Evolutionary conservation across 2,329 filamentous ascomycete genomes (phyloP), one percentile per base, ranked within the genome.

Genomic region (Pestalotiopsis sp.): DNA sequence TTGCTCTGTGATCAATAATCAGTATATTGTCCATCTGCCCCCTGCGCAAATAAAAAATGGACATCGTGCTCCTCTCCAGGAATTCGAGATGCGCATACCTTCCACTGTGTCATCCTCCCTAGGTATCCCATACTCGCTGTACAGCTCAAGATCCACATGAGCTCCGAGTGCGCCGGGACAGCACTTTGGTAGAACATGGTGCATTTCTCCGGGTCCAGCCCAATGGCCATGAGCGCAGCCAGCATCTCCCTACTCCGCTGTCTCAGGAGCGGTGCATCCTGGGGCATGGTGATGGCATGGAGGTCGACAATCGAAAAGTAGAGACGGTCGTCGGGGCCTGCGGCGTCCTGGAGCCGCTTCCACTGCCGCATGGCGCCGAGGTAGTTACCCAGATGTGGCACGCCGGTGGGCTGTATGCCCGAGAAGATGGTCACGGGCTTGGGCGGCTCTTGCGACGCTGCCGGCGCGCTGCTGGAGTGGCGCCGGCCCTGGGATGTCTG

Each of bases 51-150:
- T 25, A 6, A 25, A 20, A 20, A 23, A 25, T 45, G 14, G 36
- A 23, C 1, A 41, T 41, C 11, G 7, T 13, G 5, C 7, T 36
- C 3, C 20, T 4, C 14, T 31, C 20, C 14, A 64, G 25, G 12
- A 31, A 41, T 49, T 49, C 4, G 6, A 7, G 12, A 20, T 9
- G 25, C 27, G 71, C 76, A 64, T 69, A 93, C 94, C 90, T 99
- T 99, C 95, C 96, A 99, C 80, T 98, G 96, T 36, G 96, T 98
- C 96, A 99, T 99, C n/a, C 96, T 87, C 11, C 92, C 92, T n/a
- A 99, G 84, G 81, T 97, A 97, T 52, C 96, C 96, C 80, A 96
- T 94, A 4, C 93, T 95, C 27, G 96, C 93, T 66, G 93, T 92
- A 73, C 95, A 98, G 77, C 93, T 95, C 70, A 99, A 82, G 76